phyloP scores from a whole-genome alignment of 345 rosid genomes.

The Turnera subulata region DNA sequence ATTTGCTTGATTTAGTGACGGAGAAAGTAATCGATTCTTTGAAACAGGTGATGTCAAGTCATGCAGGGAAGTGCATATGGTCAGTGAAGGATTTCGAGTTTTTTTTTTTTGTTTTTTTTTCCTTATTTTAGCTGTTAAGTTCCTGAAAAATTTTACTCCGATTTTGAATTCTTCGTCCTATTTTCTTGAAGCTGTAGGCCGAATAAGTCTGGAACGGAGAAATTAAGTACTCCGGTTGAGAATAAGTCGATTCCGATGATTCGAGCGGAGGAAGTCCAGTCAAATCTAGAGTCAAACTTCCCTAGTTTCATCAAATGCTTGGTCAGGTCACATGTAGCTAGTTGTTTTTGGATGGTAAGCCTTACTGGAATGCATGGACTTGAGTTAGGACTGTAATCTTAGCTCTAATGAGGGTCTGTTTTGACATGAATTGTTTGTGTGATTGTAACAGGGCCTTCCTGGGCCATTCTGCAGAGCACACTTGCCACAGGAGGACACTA shows the following conservation, averaged over 20 bases:
- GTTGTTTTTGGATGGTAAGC: constrained; percentile 73
- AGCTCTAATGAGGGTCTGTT: constrained; percentile 1
- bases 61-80: constrained; percentile 41
- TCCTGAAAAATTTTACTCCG: constrained; percentile 11
- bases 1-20: neutral
- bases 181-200: constrained; percentile 37
- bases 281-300: constrained; percentile 46
- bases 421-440: neutral
- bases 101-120: neutral
- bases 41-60: constrained; percentile 36
- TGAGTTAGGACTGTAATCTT: neutral
- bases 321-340: constrained; percentile 65
- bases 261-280: constrained; percentile 57
- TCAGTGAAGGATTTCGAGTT: constrained; percentile 23
- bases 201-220: constrained; percentile 18
- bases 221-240: constrained; percentile 19
- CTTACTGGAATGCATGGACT: neutral
- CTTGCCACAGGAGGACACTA: constrained; percentile 46
- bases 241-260: constrained; percentile 43
- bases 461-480: constrained; percentile 57
- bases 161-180: neutral
- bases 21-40: neutral
- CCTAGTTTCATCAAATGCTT: constrained; percentile 58
- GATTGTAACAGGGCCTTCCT: constrained; percentile 64
- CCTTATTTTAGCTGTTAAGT: neutral